phyloP scores from a whole-genome alignment of 352 stramenopile genomes.

The Bremia lactucae region DNA sequence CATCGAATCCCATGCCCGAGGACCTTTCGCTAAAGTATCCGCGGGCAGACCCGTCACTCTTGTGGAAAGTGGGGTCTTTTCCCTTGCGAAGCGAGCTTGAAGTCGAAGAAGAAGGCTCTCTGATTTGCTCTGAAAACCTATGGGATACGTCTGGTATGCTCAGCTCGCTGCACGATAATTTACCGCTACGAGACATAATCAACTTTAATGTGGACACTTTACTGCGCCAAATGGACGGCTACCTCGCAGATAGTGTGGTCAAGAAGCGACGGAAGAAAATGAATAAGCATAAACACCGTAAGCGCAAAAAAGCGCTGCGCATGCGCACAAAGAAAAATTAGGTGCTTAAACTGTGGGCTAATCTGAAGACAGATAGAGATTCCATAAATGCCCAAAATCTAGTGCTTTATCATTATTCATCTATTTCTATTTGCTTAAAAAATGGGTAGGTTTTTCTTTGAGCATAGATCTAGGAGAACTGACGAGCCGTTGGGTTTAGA shows the following conservation, averaged over 20 bases:
- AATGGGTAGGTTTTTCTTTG: no score
- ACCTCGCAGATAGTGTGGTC: slow-evolving; percentile 76
- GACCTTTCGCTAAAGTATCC: slow-evolving; percentile 51
- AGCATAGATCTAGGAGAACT: no score
- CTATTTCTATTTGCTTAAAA: background rate
- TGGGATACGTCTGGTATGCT: slow-evolving; percentile 81
- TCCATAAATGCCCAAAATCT: slow-evolving; percentile 1
- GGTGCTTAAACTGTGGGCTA: no score
- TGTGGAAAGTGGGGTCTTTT: slow-evolving; percentile 76
- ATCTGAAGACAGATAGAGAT: slow-evolving; percentile 12
- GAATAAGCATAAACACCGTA: slow-evolving; percentile 90
- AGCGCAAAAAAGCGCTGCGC: slow-evolving; percentile 81
- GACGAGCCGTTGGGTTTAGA: no score
- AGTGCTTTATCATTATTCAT: slow-evolving; percentile 1
- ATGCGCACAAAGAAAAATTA: slow-evolving; percentile 88
- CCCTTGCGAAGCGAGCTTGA: slow-evolving; percentile 28
- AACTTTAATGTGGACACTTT: slow-evolving; percentile 34
- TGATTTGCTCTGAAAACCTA: slow-evolving; percentile 42
- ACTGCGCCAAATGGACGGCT: slow-evolving; percentile 60
- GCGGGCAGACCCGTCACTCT: slow-evolving; percentile 41
- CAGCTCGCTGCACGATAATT: slow-evolving; percentile 43
- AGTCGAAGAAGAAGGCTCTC: slow-evolving; percentile 15
- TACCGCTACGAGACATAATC: slow-evolving; percentile 43
- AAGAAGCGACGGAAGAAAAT: slow-evolving; percentile 89
- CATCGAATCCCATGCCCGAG: slow-evolving; percentile 49